Conservation (phyloP, 2,329 filamentous ascomycete genomes). For the Endocalyx cinctus region DNA sequence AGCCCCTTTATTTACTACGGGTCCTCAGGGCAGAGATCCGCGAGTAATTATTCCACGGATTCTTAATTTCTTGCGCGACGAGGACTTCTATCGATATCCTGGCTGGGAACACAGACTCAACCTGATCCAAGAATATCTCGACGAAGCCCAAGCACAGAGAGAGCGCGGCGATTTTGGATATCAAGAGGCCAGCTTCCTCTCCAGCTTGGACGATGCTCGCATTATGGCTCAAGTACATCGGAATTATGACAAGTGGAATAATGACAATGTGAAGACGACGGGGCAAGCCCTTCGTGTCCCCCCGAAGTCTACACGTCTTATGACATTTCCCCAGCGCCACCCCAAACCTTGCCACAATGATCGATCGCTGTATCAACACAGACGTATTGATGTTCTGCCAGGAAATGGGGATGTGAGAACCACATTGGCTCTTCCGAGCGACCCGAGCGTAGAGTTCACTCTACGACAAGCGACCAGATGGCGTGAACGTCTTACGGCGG, state of each 20-base stretch:
- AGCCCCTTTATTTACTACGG: too few relatives aligned
- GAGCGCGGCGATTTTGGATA: constrained; percentile 19
- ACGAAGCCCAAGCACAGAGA: constrained; percentile 19
- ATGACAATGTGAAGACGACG: constrained; percentile 18
- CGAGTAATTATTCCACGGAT: constrained; percentile 29
- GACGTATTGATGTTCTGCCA: too few relatives aligned
- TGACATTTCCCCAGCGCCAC: too few relatives aligned
- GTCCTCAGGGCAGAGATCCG: constrained; percentile 29
- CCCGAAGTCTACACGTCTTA: constrained; percentile 16
- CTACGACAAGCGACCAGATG: too few relatives aligned
- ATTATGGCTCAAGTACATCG: constrained; percentile 19
- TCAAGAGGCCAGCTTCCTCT: constrained; percentile 8
- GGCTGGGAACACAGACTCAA: constrained; percentile 16
- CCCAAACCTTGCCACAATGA: too few relatives aligned
- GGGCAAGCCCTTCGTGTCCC: constrained; percentile 11
- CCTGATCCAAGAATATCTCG: constrained; percentile 34
- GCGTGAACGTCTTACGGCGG: too few relatives aligned
- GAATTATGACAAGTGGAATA: constrained; percentile 9
- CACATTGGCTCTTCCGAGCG: too few relatives aligned
- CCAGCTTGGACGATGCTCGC: constrained; percentile 17
- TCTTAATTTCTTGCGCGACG: constrained; percentile 43
- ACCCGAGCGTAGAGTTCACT: too few relatives aligned
- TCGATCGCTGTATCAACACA: too few relatives aligned
- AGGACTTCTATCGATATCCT: constrained; percentile 38
- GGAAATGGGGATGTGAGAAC: too few relatives aligned